Evolutionary conservation across 2,329 filamentous ascomycete genomes (phyloP).

Genomic region (Claviceps spartinae): DNA sequence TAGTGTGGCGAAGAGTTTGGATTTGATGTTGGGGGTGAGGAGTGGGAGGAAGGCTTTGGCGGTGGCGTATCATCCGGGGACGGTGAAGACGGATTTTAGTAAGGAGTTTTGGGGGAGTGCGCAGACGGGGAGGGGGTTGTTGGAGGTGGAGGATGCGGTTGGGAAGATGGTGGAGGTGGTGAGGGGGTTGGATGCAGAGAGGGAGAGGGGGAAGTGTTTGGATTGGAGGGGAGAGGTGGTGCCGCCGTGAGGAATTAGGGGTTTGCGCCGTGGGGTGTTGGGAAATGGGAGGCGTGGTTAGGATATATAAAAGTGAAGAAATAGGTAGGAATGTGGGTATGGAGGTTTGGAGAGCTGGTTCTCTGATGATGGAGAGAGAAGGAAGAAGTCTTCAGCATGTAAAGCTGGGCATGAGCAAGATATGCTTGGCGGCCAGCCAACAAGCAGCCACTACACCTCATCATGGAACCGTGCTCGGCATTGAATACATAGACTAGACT

Average conservation of each 20-base stretch:
- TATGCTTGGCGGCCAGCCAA: too few species aligned
- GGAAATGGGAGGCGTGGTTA: too few species aligned
- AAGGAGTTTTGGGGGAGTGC: slow-evolving; percentile 58
- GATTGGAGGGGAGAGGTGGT: slow-evolving; percentile 57
- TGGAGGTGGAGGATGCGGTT: slow-evolving; percentile 52
- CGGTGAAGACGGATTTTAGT: slow-evolving; percentile 62
- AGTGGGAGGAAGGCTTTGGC: slow-evolving; percentile 51
- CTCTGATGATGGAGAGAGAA: too few species aligned
- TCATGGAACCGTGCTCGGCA: too few species aligned
- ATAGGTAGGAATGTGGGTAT: background rate
- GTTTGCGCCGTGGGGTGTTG: background rate
- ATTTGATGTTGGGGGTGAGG: slow-evolving; percentile 46
- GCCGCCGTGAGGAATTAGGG: slow-evolving; percentile 30
- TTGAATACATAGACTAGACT: too few species aligned
- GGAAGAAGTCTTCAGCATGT: too few species aligned
- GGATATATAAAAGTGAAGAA: background rate
- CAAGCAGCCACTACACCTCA: too few species aligned
- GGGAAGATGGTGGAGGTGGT: slow-evolving; percentile 50
- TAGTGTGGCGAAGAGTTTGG: slow-evolving; percentile 56
- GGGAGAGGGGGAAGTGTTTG: slow-evolving; percentile 50
- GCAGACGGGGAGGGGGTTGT: slow-evolving; percentile 44
- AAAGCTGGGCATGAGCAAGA: too few species aligned
- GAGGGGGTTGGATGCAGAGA: slow-evolving; percentile 26
- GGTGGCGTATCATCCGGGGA: slow-evolving; percentile 65
- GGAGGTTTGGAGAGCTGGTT: too few species aligned